Evolutionary conservation across 169 alveolate genomes (phyloP).

Genomic region (Cyclospora cayetanensis): DNA sequence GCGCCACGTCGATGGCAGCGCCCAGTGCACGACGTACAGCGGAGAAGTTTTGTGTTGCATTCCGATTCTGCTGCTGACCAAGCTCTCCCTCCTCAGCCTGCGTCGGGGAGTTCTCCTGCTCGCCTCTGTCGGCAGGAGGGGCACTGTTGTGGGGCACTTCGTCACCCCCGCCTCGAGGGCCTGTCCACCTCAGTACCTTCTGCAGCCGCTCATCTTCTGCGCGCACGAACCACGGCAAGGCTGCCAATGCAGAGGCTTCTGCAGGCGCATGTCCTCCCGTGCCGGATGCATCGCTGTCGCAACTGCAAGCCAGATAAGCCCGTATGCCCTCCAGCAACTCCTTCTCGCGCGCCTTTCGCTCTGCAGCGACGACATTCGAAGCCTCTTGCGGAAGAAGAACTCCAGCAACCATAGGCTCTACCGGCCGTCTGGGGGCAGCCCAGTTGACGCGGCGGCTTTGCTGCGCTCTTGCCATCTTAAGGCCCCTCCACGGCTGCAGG

Average conservation of each 20-base stretch:
- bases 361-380: conserved; percentile 9
- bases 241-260: background rate
- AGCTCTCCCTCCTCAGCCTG: too few species aligned
- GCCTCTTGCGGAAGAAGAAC: conserved; percentile 53
- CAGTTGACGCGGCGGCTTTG: conserved; percentile 70
- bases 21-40: conserved; percentile 52
- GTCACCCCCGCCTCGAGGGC: background rate
- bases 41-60: background rate
- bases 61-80: background rate
- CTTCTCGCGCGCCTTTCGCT: background rate
- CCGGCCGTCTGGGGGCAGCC: conserved; percentile 34
- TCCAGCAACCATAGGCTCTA: conserved; percentile 57
- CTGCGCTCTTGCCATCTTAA: conserved; percentile 19
- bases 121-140: background rate
- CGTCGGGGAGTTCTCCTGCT: background rate
- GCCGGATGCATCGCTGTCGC: background rate
- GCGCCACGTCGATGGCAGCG: conserved; percentile 68
- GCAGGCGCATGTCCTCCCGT: background rate
- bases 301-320: background rate
- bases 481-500: conserved; percentile 67
- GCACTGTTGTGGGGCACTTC: background rate
- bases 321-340: background rate
- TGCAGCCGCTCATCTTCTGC: conserved; percentile 40
- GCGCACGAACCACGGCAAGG: conserved; percentile 16
- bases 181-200: background rate